Evolutionary conservation across 2,329 filamentous ascomycete species (phyloP), one percentile per base, ranked within the genome.

Genomic region (Neonectria magnoliae): DNA sequence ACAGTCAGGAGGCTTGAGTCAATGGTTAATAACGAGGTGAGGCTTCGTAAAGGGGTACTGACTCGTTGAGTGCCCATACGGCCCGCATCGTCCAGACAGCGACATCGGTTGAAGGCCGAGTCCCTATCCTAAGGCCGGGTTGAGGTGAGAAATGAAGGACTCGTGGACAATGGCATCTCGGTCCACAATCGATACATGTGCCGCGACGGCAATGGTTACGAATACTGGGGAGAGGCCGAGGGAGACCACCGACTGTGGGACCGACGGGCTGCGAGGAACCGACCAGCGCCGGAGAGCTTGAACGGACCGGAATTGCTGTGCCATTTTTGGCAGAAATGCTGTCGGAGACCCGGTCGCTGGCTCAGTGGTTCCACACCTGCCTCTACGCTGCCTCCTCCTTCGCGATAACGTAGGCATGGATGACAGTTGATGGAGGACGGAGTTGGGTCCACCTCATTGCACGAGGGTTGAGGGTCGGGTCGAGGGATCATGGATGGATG

Each of bases 71-170:
- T 22, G 42, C 29, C 13, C 61, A 6, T 51, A 51, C 41, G 53
- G 41, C 27, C 29, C 50, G n/a, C 50, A 42, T 51, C 33, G 53
- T 13, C 25, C 27, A 42, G 38, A 33, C 51, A 31, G 56, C 44
- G 50, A 51, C n/a, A 27, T 27, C 20, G 42, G 51, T 60, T 25
- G 36, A 42, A 52, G 18, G 25, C 7, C n/a, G 29, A 29, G 4
- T 31, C n/a, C 36, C 56, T 36, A 36, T 42, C 44, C 16, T 16
- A 51, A 31, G 29, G 10, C 27, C 13, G 33, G 33, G 18, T 5
- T 36, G 5, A 22, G 42, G 47, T 38, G 11, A 65, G 66, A 64
- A 66, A 64, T 66, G 66, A 66, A 66, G 60, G 66, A 64, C 63
- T 58, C 20, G 22, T 38, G 22, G 22, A 52, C 52, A 54, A 53